Evolutionary conservation across 2,329 filamentous ascomycete species (phyloP).

Genomic region (Diaporthe citrichinensis): DNA sequence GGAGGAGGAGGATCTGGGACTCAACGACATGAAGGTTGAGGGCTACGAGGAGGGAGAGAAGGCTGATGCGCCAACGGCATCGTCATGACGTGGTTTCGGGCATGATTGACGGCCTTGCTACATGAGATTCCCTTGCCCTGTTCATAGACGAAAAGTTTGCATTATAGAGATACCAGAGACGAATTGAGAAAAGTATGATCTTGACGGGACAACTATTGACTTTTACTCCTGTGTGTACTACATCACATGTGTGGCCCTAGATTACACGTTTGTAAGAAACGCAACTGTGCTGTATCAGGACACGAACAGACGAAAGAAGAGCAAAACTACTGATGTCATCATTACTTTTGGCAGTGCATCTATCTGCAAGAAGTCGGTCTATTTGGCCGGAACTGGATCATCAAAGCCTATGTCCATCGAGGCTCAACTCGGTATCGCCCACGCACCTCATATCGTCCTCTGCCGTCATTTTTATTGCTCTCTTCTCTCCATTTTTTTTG

Average conservation of each 20-base stretch:
- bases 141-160: neutral
- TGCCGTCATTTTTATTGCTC: neutral
- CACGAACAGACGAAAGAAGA: neutral
- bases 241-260: too few species aligned
- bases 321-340: neutral
- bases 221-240: too few species aligned
- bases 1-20: conserved; percentile 92
- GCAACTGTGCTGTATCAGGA: too few species aligned
- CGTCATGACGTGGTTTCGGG: conserved; percentile 9
- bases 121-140: neutral
- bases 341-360: conserved; percentile 13
- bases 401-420: neutral
- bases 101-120: neutral
- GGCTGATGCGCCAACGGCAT: conserved; percentile 47
- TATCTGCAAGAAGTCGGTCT: conserved; percentile 14
- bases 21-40: conserved; percentile 94
- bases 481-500: neutral
- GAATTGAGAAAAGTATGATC: neutral
- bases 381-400: neutral
- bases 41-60: conserved; percentile 73
- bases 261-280: too few species aligned
- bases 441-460: neutral
- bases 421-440: neutral
- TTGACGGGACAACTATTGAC: neutral
- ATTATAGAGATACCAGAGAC: conserved; percentile 41